phyloP scores from a whole-genome alignment of 2,329 filamentous ascomycete genomes.

The Stagonosporopsis rhizophila region DNA sequence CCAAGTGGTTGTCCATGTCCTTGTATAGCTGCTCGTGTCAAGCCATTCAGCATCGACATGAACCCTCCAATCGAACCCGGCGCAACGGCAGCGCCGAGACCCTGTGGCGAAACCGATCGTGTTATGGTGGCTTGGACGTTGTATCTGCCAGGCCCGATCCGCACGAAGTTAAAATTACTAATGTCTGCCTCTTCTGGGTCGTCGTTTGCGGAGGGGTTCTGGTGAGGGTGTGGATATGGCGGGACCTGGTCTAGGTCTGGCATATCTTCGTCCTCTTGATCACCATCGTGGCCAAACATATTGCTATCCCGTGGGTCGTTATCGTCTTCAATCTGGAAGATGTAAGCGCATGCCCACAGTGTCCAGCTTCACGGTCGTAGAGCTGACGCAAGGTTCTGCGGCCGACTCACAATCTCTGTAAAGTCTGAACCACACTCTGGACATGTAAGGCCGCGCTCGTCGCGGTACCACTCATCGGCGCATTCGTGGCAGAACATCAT shows the following conservation, averaged over 20 bases:
- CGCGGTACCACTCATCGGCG: conserved; percentile 78
- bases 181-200: conserved; percentile 60
- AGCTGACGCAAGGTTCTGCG: conserved; percentile 18
- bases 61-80: conserved; percentile 51
- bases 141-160: conserved; percentile 44
- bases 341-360: conserved; percentile 27
- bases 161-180: conserved; percentile 54
- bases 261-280: conserved; percentile 41
- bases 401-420: conserved; percentile 78
- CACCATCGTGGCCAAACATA: conserved; percentile 37
- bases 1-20: conserved; percentile 18
- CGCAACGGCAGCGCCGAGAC: conserved; percentile 27
- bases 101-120: conserved; percentile 38
- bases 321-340: conserved; percentile 56
- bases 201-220: conserved; percentile 59
- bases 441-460: conserved; percentile 73
- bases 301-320: conserved; percentile 67
- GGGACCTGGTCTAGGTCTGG: conserved; percentile 36
- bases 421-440: conserved; percentile 80
- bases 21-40: conserved; percentile 48
- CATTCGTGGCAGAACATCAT: conserved; percentile 89
- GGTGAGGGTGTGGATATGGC: conserved; percentile 46
- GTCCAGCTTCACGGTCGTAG: not conserved
- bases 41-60: conserved; percentile 55
- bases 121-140: conserved; percentile 46